These are phyloP conservation scores for Garcia nutans DNA, from an alignment of 345 rosid genomes.

Conservation along the genomic window DNA sequence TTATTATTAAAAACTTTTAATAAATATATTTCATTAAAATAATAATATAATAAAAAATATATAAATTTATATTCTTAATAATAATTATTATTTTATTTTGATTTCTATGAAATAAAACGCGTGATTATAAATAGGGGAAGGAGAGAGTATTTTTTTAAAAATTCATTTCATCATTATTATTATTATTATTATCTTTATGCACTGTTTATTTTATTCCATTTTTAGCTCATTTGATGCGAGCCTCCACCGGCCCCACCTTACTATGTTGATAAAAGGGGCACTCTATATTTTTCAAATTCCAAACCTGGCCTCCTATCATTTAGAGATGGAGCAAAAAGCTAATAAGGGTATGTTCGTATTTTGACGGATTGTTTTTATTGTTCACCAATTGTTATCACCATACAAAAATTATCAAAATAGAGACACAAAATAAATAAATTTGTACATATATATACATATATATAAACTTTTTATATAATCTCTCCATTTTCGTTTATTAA, in stretches of 20 bases:
- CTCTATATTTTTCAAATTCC: not conserved
- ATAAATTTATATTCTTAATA: not conserved
- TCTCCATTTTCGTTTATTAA: conserved; percentile 3
- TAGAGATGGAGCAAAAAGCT: not conserved
- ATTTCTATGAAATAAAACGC: too few species aligned
- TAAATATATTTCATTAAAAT: too few species aligned
- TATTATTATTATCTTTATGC: not conserved
- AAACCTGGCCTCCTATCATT: conserved; percentile 4
- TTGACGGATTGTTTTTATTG: not conserved
- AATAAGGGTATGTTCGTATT: not conserved
- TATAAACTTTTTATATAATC: not conserved
- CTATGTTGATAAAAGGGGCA: not conserved
- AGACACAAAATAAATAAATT: not conserved
- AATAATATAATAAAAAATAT: too few species aligned
- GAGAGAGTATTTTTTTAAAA: not conserved
- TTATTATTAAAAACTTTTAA: too few species aligned
- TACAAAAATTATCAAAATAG: conserved; percentile 1
- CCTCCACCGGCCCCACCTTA: not conserved
- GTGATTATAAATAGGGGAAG: too few species aligned
- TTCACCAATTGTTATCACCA: conserved; percentile 11
- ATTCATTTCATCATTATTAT: not conserved
- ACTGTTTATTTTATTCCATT: not conserved
- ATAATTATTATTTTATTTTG: not conserved
- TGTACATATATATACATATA: not conserved
- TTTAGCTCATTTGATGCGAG: conserved; percentile 5